Evolutionary conservation across 164 flowering plant species (phyloP).

Genomic region (Pachysandra terminalis): DNA sequence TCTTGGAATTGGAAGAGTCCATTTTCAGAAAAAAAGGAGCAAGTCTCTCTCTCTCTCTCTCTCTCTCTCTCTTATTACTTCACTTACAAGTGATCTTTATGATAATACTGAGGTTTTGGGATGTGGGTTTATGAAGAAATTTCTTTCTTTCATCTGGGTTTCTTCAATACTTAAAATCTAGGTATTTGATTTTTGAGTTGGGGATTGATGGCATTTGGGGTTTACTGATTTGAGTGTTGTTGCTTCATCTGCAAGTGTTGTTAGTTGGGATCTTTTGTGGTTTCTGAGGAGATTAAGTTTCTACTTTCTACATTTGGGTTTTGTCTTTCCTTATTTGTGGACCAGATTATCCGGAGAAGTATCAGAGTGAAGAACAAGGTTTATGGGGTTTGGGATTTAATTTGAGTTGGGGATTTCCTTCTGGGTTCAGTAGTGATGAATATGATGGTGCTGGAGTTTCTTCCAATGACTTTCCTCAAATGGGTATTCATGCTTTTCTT

Average conservation of each 20-base stretch:
- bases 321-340: slow-evolving; percentile 4
- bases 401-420: slow-evolving; percentile 17
- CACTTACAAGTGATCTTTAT: slow-evolving; percentile 30
- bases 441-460: slow-evolving; percentile 18
- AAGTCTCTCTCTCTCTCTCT: slow-evolving; percentile 17
- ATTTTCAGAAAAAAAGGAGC: slow-evolving; percentile 9
- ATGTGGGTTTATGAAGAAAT: slow-evolving; percentile 15
- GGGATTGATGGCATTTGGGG: slow-evolving; percentile 16
- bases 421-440: slow-evolving; percentile 26
- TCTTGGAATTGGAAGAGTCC: slow-evolving; percentile 16
- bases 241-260: slow-evolving; percentile 29
- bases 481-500: slow-evolving; percentile 41
- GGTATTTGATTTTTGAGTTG: slow-evolving; percentile 24
- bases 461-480: slow-evolving; percentile 33
- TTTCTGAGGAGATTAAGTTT: slow-evolving; percentile 13
- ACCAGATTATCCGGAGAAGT: neutral
- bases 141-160: slow-evolving; percentile 5
- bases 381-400: slow-evolving; percentile 19
- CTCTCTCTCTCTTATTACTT: too few species aligned
- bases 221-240: slow-evolving; percentile 8
- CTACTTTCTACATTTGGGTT: slow-evolving; percentile 16
- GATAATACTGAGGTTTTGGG: neutral
- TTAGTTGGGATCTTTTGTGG: slow-evolving; percentile 18
- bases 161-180: slow-evolving; percentile 3
- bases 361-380: slow-evolving; percentile 6